Evolutionary conservation across 2,329 filamentous ascomycete species (phyloP).

Genomic region (Paecilomyces dactylethromorphus): DNA sequence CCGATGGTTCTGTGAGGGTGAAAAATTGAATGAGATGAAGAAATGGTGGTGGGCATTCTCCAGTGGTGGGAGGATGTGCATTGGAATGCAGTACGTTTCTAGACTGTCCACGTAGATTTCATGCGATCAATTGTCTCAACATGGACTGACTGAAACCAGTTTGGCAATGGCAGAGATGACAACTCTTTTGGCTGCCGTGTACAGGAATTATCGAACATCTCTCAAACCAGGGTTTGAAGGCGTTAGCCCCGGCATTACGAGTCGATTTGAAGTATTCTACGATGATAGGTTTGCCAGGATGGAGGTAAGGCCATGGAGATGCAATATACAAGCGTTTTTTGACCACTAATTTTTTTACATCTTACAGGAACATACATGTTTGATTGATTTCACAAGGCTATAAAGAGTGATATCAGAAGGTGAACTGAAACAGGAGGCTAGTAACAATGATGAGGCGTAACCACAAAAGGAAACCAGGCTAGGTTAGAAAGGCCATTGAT

Average conservation of each 20-base stretch:
- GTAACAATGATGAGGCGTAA: neutral
- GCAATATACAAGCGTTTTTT: neutral
- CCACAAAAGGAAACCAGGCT: neutral
- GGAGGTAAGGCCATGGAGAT: constrained; percentile 9
- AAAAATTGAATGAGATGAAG: constrained; percentile 21
- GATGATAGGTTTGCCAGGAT: constrained; percentile 23
- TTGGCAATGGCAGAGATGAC: constrained; percentile 48
- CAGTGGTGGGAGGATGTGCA: constrained; percentile 34
- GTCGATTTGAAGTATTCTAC: constrained; percentile 36
- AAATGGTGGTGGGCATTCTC: constrained; percentile 35
- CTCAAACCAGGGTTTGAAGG: constrained; percentile 20
- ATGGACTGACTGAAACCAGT: constrained; percentile 15
- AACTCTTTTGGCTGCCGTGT: constrained; percentile 39
- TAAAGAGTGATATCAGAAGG: neutral
- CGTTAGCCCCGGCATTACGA: constrained; percentile 33
- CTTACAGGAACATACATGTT: constrained; percentile 2
- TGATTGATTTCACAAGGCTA: neutral
- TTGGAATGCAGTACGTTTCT: constrained; percentile 26
- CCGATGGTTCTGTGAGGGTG: constrained; percentile 18
- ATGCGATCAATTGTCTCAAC: neutral
- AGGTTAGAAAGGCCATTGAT: no score
- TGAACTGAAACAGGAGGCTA: neutral
- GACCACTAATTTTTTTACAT: neutral
- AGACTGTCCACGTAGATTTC: no score
- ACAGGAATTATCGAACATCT: constrained; percentile 36